These are phyloP conservation scores for Irpex sp. DNA, from an alignment of 1,284 basidiomycete species.

Conservation along the genomic window DNA sequence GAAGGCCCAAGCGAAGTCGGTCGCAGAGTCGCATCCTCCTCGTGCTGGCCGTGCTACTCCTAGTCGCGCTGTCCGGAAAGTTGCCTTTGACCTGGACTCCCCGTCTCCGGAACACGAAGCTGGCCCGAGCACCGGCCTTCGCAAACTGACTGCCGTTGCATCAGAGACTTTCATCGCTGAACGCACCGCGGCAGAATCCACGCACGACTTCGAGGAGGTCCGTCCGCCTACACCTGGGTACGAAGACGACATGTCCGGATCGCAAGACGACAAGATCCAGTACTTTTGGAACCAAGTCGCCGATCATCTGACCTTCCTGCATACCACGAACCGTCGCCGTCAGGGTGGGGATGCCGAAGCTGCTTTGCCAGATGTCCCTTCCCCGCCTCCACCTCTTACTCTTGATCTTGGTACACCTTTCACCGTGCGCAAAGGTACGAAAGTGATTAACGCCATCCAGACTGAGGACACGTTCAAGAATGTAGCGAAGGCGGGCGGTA, in stretches of 20 bases:
- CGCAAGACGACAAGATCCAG: conserved; percentile 68
- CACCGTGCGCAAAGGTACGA: not conserved
- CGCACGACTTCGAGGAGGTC: conserved; percentile 4
- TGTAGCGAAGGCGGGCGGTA: conserved; percentile 11
- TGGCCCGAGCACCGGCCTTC: conserved; percentile 16
- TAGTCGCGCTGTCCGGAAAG: conserved; percentile 33
- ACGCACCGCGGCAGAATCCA: not conserved
- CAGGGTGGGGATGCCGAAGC: not conserved
- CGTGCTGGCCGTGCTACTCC: conserved; percentile 59
- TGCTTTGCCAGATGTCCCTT: conserved; percentile 11
- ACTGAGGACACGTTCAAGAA: not conserved
- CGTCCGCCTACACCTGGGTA: not conserved
- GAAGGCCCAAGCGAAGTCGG: conserved; percentile 8
- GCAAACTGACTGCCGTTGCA: conserved; percentile 13
- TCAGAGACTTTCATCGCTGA: conserved; percentile 11
- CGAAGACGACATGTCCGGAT: conserved; percentile 29
- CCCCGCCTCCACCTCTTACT: conserved; percentile 10
- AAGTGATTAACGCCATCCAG: conserved; percentile 6
- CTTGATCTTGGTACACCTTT: conserved; percentile 11
- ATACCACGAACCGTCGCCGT: conserved; percentile 28
- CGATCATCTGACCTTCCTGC: conserved; percentile 72
- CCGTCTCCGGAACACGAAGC: not conserved
- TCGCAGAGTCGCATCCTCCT: conserved; percentile 35
- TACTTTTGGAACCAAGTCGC: conserved; percentile 79
- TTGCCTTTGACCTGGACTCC: conserved; percentile 8